Conservation (phyloP, 306 rosid genomes). For the Casuarina cunninghamiana region DNA sequence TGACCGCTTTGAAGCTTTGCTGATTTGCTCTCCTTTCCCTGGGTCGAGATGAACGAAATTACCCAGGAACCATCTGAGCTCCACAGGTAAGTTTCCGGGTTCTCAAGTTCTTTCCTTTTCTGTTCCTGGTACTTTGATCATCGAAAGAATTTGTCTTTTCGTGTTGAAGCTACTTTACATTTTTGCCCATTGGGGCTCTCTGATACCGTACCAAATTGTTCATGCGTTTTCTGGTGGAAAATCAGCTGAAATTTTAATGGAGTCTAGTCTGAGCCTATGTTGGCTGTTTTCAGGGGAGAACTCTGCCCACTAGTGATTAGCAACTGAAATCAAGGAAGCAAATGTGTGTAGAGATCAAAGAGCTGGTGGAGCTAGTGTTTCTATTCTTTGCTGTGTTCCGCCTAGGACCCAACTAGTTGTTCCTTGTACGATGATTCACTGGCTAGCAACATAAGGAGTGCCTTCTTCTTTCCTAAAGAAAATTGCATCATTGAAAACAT, state of each 20-base stretch:
- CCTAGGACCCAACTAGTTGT: background rate
- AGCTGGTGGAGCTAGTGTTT: background rate
- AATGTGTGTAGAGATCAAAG: background rate
- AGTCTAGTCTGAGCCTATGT: background rate
- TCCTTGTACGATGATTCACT: background rate
- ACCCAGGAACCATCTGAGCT: constrained; percentile 30
- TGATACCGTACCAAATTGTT: constrained; percentile 4
- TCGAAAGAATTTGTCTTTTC: background rate
- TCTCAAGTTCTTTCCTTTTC: background rate
- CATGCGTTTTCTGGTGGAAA: background rate
- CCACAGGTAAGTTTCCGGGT: constrained; percentile 48
- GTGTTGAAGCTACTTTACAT: constrained; percentile 17
- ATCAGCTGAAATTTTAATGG: constrained; percentile 12
- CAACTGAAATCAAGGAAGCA: background rate
- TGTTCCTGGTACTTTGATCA: constrained; percentile 6
- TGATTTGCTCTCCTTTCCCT: constrained; percentile 17
- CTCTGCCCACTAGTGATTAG: background rate
- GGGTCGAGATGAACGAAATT: constrained; percentile 38
- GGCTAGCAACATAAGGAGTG: background rate
- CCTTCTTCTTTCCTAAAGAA: background rate
- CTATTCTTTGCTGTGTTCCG: background rate
- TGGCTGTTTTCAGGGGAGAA: background rate
- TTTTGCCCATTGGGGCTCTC: constrained; percentile 15
- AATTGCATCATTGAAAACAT: background rate
- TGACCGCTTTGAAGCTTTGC: background rate